Evolutionary conservation across 1,284 basidiomycete species (phyloP).

Genomic region (Omphalotus olearius): DNA sequence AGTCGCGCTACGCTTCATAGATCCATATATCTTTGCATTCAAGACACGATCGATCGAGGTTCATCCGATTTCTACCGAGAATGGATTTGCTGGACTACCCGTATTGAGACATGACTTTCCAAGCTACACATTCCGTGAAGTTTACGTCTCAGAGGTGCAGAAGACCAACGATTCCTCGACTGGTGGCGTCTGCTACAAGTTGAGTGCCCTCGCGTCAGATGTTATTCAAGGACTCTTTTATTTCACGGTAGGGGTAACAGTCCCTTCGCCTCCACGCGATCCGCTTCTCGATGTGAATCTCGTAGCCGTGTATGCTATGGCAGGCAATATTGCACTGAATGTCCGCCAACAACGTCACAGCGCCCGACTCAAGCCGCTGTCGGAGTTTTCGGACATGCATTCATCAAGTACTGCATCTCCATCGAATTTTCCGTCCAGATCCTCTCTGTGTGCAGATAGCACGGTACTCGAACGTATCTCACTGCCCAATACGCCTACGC

Average conservation of each 20-base stretch:
- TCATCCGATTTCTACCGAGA: constrained; percentile 26
- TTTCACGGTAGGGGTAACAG: constrained; percentile 32
- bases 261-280: constrained; percentile 4
- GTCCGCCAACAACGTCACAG: neutral
- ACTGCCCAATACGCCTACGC: neutral
- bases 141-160: constrained; percentile 34
- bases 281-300: constrained; percentile 27
- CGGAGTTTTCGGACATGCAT: neutral
- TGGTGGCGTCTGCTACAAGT: constrained; percentile 19
- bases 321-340: neutral
- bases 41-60: constrained; percentile 47
- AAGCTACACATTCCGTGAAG: constrained; percentile 36
- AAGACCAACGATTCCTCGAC: neutral
- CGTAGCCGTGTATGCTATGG: constrained; percentile 20
- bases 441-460: neutral
- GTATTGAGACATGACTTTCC: constrained; percentile 28
- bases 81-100: constrained; percentile 10
- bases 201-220: constrained; percentile 47
- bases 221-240: constrained; percentile 49
- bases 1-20: constrained; percentile 41
- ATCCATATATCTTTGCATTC: constrained; percentile 43
- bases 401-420: neutral
- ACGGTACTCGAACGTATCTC: neutral
- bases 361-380: neutral
- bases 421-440: neutral